Evolutionary conservation across 176 grass and related monocot genomes (phyloP), one percentile per base, ranked within the genome.

Genomic region (Cenchrus purpureus): DNA sequence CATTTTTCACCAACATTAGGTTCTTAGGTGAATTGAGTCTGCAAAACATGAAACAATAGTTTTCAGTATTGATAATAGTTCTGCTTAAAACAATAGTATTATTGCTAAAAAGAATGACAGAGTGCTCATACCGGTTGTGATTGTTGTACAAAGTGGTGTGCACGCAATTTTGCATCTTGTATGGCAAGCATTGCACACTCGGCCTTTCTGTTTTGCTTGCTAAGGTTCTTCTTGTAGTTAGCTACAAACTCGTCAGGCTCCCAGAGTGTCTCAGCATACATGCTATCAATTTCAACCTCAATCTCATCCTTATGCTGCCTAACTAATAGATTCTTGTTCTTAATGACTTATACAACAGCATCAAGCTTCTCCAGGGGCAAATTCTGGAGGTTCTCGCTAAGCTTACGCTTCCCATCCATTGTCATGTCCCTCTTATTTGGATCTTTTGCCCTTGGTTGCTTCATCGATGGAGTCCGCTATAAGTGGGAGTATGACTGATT

Each of bases 201-300:
- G 19, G 93, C 93, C 88, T 92, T 98, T 84, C 91, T 90, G 83
- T 95, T 98, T 79, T 94, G 79, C 97, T 98, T 98, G 75, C 93
- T 98, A 66, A 98, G 79, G 75, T 94, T 88, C 82, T 98, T 98
- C 81, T 91, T 98, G 88, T 94, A 96, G 86, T 98, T 98, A 10
- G 97, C 89, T 19, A 98, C 93, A 72, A 98, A 98, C 82, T 93
- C 88, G 87, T 94, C 97, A 49, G 95, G 97, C 48, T 98, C 93
- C 97, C 97, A 98, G 82, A 98, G 90, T 10, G 97, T 98, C 86
- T 95, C 97, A 12, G 86, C 88, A 87, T 98, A 93, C 80, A 98
- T 89, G 83, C 93, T 98, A 89, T 98, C 96, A 77, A 98, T 98
- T 87, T 98, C 96, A 29, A 98, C 90, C 86, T 98, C 97, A 88